Base-by-base conservation (phyloP, 768 basidiomycete genomes). In the Tylopilus sp. region DNA sequence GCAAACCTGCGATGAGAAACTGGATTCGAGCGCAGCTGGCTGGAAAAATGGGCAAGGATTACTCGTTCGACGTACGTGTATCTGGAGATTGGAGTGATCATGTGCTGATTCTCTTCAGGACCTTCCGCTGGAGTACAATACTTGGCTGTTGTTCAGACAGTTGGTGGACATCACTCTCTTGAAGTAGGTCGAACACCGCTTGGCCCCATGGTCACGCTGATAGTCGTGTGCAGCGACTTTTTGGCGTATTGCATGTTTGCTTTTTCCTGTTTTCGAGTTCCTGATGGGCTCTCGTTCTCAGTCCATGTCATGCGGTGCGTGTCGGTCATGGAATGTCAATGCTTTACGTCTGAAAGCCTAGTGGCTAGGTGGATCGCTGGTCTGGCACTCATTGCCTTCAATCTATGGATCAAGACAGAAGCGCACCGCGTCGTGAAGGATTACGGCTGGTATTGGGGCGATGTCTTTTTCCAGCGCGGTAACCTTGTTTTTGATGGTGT, bases 361-460 rank as follows among this genome's bases (percentile, higher is more conserved):
- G n/a, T n/a, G n/a, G 51, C 3, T 51, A 91, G 91, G 58, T 99
- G 95, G 95, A 70, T 88, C 40, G 86, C 87, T 20, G 97, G 97
- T 5, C 66, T 90, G 53, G 78, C 81, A 1, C 74, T 99, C 22
- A 93, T 98, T 65, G 80, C 79, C 20, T 98, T 98, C 78, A 98
- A 99, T 68, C 78, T 98, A 31, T 98, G 95, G 94, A 93, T 99
- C 56, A 99, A 99, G 67, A 90, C 88, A 2, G 95, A 98, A 64
- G 97, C 97, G 1, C 97, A 99, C 67, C 81, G 92, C 48, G 92
- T 98, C 44, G 94, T 98, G 54, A 98, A 97, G 61, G 95, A 98
- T 63, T 98, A 95, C 58, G 95, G 94, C 15, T 98, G 93, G 94
- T 98, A 94, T 68, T 93, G 92, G 92, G 94, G 91, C 10, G 91